Evolutionary conservation across 495 filamentous ascomycete species (phyloP).

Genomic region (Talaromyces borbonicus): DNA sequence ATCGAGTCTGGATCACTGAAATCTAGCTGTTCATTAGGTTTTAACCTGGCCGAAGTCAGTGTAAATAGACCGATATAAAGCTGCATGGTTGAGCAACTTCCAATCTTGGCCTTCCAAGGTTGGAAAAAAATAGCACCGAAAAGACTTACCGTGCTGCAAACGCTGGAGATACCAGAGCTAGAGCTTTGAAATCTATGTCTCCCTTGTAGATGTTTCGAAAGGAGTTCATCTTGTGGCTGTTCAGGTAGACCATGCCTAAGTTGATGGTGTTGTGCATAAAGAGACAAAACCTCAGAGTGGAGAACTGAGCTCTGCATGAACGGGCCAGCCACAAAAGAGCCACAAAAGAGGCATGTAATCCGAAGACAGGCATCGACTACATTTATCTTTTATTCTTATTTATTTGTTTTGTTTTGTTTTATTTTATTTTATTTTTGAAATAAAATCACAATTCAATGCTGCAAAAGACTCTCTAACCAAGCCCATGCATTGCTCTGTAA

Average conservation of each 20-base stretch:
- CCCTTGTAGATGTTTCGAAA: slow-evolving; percentile 44
- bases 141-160: slow-evolving; percentile 50
- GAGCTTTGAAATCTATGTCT: slow-evolving; percentile 50
- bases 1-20: slow-evolving; percentile 73
- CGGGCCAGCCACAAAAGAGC: too few species aligned
- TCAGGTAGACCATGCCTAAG: background rate
- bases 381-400: too few species aligned
- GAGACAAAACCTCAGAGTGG: background rate
- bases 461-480: too few species aligned
- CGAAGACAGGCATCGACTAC: too few species aligned
- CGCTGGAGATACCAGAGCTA: slow-evolving; percentile 46
- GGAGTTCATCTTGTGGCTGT: slow-evolving; percentile 19
- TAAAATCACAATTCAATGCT: too few species aligned
- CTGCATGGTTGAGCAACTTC: too few species aligned
- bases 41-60: slow-evolving; percentile 32
- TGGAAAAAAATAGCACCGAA: background rate
- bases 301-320: too few species aligned
- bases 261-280: background rate
- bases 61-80: background rate
- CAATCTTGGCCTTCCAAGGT: too few species aligned
- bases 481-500: too few species aligned
- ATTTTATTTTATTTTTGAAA: too few species aligned
- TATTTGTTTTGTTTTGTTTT: too few species aligned
- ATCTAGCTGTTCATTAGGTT: slow-evolving; percentile 58
- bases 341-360: too few species aligned